Evolutionary conservation across 768 basidiomycete species (phyloP), one percentile per base, ranked within the genome.

Genomic region (Termitomyces bulborhizus): DNA sequence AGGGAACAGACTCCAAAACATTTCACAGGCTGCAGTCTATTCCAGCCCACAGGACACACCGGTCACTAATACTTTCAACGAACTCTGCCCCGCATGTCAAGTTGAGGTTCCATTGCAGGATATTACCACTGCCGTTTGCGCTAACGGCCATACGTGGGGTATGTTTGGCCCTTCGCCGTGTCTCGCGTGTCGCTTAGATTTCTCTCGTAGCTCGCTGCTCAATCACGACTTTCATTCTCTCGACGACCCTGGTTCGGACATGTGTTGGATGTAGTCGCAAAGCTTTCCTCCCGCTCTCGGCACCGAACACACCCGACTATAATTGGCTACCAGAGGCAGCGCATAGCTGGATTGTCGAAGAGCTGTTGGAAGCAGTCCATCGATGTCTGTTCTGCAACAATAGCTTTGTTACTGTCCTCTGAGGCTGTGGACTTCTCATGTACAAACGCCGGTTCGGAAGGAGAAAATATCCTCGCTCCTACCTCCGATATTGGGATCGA

Each of bases 191-290:
- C 53, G 66, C 59, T 60, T 43, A 66, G 44, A 32, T 45, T 31
- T 46, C 46, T 44, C 58, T 40, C 43, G 34, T 62, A 92, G 90
- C 77, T 48, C 84, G 90, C 31, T 93, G 91, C 66, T 88, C 88
- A 11, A 76, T 90, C 47, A 93, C 90, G 39, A 86, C 86, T 24
- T 86, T 89, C 67, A 81, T 93, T 54, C 76, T 93, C 31, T 79
- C 88, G n/a, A 91, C 88, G 47, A 78, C 88, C 13, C 76, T 76
- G 68, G 86, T 90, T 36, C 80, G 88, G 55, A 91, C 90, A 16
- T 93, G 91, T 66, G 73, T 90, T 29, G 87, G 88, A 47, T 93
- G 91, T 65, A 80, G 80, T 63, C 78, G 90, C 59, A 93, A 92
- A 68, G 87, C 89, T 18, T 82, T 91, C 62, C 74, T 88, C 13